phyloP scores from a whole-genome alignment of 225 moss, liverwort and hornwort species.

The Climacium dendroides region DNA sequence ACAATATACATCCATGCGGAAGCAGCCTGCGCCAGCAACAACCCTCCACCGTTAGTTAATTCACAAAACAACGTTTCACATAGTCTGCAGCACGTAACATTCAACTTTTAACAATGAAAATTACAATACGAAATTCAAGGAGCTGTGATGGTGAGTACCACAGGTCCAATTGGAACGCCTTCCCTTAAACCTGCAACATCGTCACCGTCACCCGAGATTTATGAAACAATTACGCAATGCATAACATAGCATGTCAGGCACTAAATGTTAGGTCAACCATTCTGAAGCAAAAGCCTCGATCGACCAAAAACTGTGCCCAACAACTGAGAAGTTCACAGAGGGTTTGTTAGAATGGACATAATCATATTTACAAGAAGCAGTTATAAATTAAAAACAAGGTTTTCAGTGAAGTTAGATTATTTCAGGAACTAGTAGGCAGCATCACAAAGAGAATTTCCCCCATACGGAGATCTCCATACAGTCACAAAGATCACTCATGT shows the following conservation, averaged over 20 bases:
- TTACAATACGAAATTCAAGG: not conserved
- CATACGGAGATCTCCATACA: not conserved
- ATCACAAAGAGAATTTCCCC: not conserved
- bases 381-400: not conserved
- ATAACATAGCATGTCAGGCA: not conserved
- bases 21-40: conserved; percentile 14
- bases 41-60: not conserved
- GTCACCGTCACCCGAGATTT: not conserved
- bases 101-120: not conserved
- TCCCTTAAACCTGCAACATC: not conserved
- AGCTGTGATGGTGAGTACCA: not conserved
- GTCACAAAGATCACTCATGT: not conserved
- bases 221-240: not conserved
- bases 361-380: not conserved
- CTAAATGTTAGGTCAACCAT: not conserved
- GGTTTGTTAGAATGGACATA: not conserved
- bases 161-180: conserved; percentile 16
- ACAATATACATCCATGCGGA: conserved; percentile 16
- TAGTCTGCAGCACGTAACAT: not conserved
- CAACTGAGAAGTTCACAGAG: not conserved
- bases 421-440: not conserved
- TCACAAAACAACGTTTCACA: not conserved
- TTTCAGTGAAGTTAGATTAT: not conserved
- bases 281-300: not conserved
- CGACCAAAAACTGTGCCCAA: not conserved